Conservation (phyloP, 306 rosid genomes). For the Coriaria nepalensis region DNA sequence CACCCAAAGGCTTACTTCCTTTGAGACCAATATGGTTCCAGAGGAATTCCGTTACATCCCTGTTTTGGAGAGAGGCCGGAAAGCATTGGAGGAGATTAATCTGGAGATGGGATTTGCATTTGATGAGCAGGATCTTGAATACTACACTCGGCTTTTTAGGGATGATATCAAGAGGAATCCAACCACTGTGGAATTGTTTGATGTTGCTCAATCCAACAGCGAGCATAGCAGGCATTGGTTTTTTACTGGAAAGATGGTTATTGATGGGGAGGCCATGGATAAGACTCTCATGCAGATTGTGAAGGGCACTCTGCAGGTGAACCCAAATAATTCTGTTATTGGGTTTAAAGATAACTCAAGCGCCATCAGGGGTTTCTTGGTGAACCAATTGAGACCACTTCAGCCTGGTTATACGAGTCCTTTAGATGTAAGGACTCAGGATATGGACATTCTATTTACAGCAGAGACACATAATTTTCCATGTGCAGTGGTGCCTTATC, state of each 20-base stretch:
- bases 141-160: constrained; percentile 63
- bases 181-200: constrained; percentile 74
- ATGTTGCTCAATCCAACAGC: constrained; percentile 87
- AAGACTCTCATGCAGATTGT: constrained; percentile 86
- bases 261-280: constrained; percentile 58
- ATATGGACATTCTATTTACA: constrained; percentile 65
- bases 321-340: constrained; percentile 75
- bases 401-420: constrained; percentile 62
- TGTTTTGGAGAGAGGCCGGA: constrained; percentile 68
- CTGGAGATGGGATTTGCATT: constrained; percentile 75
- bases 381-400: constrained; percentile 50
- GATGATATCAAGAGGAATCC: constrained; percentile 78
- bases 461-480: constrained; percentile 97
- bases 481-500: constrained; percentile 95
- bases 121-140: constrained; percentile 81
- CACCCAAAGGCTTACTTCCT: constrained; percentile 45
- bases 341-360: constrained; percentile 94
- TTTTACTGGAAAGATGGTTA: constrained; percentile 61
- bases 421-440: constrained; percentile 20
- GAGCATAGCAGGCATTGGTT: constrained; percentile 96
- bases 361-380: constrained; percentile 72
- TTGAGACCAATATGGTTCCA: constrained; percentile 45
- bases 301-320: constrained; percentile 69
- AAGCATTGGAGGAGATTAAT: constrained; percentile 80
- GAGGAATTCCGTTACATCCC: constrained; percentile 53